Percentiles rank a stretch among this genome's conserved stretches.
Evolutionary conservation across 345 rosid genomes (phyloP).

Genomic region (Euclidium syriacum): DNA sequence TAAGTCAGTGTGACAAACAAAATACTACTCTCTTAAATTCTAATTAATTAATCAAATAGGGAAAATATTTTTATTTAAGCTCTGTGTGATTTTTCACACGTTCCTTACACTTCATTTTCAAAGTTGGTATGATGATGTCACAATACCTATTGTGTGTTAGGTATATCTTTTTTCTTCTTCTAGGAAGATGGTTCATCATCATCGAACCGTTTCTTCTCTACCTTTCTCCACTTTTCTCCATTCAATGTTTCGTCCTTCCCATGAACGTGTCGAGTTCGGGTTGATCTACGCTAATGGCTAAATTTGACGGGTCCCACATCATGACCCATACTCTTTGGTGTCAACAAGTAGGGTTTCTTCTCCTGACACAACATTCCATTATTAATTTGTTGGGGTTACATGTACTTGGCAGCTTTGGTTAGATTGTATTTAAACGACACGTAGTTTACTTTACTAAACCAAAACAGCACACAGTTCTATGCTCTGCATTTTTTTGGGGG

Average conservation of each 20-base stretch:
- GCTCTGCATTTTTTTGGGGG: not conserved
- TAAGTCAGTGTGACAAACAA: slow-evolving; percentile 11
- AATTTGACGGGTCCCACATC: slow-evolving; percentile 18
- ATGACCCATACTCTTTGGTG: slow-evolving; percentile 23
- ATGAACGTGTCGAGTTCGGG: slow-evolving; percentile 32
- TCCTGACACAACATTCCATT: slow-evolving; percentile 27
- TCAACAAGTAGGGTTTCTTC: slow-evolving; percentile 20
- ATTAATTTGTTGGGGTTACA: slow-evolving; percentile 20
- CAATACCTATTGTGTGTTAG: slow-evolving; percentile 14
- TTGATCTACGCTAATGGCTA: slow-evolving; percentile 25
- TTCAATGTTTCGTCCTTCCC: slow-evolving; percentile 29
- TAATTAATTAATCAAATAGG: not conserved
- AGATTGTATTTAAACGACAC: slow-evolving; percentile 9
- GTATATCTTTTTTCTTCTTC: not conserved
- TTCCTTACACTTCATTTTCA: slow-evolving; percentile 19
- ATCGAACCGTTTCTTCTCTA: slow-evolving; percentile 24
- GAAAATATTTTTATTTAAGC: not conserved
- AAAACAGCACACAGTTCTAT: slow-evolving; percentile 4
- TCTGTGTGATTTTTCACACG: not conserved
- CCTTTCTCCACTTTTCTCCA: slow-evolving; percentile 23
- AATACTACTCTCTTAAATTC: slow-evolving; percentile 1
- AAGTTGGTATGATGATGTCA: slow-evolving; percentile 29
- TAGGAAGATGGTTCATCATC: slow-evolving; percentile 26
- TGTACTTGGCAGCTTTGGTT: slow-evolving; percentile 4
- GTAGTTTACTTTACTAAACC: not conserved